A percentile compares a stretch with the other conserved stretches of the same genome.
phyloP scores from a whole-genome alignment of 2,329 filamentous ascomycete genomes.

The Trichophyton verrucosum region DNA sequence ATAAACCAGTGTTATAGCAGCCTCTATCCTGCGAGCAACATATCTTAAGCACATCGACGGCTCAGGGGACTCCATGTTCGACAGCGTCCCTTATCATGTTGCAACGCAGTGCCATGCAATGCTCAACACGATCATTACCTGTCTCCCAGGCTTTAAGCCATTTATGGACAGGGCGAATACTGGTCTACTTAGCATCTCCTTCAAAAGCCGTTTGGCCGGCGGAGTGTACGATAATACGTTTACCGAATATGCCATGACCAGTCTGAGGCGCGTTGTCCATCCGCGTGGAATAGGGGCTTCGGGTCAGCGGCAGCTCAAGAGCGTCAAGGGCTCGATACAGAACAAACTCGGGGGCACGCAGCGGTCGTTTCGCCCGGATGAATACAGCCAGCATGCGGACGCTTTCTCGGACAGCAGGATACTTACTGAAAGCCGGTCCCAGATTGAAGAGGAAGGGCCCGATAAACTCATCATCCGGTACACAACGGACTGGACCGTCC shows the following conservation, averaged over 20 bases:
- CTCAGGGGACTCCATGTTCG: not conserved
- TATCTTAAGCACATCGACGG: not conserved
- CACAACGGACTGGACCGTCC: slow-evolving; percentile 12
- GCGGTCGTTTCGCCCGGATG: not conserved
- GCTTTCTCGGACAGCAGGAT: not conserved
- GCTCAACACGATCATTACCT: not conserved
- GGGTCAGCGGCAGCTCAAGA: not conserved
- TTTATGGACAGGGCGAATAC: slow-evolving; percentile 4
- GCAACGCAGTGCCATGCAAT: not conserved
- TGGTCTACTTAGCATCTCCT: not conserved
- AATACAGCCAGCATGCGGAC: not conserved
- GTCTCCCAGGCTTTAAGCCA: not conserved
- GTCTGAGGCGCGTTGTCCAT: not conserved
- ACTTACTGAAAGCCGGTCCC: not conserved
- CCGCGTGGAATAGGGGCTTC: not conserved
- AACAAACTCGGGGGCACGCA: not conserved
- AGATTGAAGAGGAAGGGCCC: not conserved
- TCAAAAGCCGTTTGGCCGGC: not conserved
- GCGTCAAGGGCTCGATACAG: not conserved
- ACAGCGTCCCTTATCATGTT: not conserved
- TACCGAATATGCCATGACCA: not conserved
- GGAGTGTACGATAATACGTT: not conserved
- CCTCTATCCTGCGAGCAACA: not conserved
- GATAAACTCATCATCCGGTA: slow-evolving; percentile 11
- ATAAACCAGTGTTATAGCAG: not conserved